Percentiles rank a stretch among this genome's conserved stretches.
Evolutionary conservation across 1,284 basidiomycete genomes (phyloP).

Genomic region (Cyathus pygmaeus): DNA sequence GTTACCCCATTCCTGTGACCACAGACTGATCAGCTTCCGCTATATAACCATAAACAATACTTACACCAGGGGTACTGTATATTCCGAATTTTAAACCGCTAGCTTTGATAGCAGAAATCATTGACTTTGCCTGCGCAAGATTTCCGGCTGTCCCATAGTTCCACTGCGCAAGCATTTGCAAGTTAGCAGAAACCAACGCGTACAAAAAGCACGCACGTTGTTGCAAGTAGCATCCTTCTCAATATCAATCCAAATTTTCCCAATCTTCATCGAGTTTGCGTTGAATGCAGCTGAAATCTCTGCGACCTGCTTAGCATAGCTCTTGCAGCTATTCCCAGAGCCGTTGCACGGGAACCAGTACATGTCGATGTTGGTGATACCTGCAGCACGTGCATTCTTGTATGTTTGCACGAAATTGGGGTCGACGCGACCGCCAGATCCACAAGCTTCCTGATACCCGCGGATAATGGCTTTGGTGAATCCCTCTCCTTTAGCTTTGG

Average conservation of each 20-base stretch:
- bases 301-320: constrained; percentile 24
- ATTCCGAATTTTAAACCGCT: constrained; percentile 31
- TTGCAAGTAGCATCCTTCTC: constrained; percentile 32
- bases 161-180: constrained; percentile 24
- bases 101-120: constrained; percentile 29
- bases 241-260: constrained; percentile 31
- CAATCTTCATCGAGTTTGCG: constrained; percentile 30
- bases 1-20: constrained; percentile 27
- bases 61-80: constrained; percentile 29
- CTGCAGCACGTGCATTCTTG: constrained; percentile 31
- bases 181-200: not conserved
- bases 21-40: too few species aligned
- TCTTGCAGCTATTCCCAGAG: constrained; percentile 28
- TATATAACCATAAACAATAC: too few species aligned
- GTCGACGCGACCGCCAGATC: constrained; percentile 29
- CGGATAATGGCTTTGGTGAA: constrained; percentile 36
- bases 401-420: constrained; percentile 33
- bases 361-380: constrained; percentile 31
- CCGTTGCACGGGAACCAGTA: constrained; percentile 37
- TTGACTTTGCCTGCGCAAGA: constrained; percentile 20
- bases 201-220: constrained; percentile 18
- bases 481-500: constrained; percentile 25
- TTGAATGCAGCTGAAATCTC: constrained; percentile 24
- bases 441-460: constrained; percentile 29
- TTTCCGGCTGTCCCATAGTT: constrained; percentile 32